Conservation (phyloP, 345 rosid genomes). For the Conringia planisiliqua region DNA sequence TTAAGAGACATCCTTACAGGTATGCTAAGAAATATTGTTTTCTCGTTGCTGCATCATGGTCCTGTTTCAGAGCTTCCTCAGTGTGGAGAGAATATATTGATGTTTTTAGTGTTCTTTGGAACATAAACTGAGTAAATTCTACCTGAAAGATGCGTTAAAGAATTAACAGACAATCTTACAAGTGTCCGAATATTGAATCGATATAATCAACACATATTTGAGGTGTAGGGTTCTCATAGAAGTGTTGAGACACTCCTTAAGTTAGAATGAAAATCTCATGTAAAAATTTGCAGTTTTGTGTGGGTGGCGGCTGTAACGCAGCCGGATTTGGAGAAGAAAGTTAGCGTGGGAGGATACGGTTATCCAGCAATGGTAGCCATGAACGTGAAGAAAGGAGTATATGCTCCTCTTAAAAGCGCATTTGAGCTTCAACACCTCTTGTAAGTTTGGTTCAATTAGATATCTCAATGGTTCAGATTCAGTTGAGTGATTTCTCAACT, state of each 20-base stretch:
- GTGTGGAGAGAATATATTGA: neutral
- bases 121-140: neutral
- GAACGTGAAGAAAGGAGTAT: slow-evolving; percentile 91
- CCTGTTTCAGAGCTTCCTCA: neutral
- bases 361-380: slow-evolving; percentile 95
- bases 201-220: neutral
- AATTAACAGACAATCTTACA: neutral
- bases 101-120: slow-evolving; percentile 6
- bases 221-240: neutral
- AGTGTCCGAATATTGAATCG: neutral
- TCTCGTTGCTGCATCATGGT: neutral
- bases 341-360: slow-evolving; percentile 95
- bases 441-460: slow-evolving; percentile 43
- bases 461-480: neutral
- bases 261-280: neutral
- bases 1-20: slow-evolving; percentile 92
- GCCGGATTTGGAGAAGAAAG: slow-evolving; percentile 75
- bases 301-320: slow-evolving; percentile 96
- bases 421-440: slow-evolving; percentile 74
- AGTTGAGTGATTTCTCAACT: neutral
- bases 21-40: slow-evolving; percentile 13
- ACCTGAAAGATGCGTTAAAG: neutral
- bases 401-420: slow-evolving; percentile 95
- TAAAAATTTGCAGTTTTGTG: slow-evolving; percentile 50
- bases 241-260: neutral